Percentiles rank a stretch among this genome's conserved stretches.
Conservation (phyloP, 208 protist genomes). For the Borovskyia barvae region DNA sequence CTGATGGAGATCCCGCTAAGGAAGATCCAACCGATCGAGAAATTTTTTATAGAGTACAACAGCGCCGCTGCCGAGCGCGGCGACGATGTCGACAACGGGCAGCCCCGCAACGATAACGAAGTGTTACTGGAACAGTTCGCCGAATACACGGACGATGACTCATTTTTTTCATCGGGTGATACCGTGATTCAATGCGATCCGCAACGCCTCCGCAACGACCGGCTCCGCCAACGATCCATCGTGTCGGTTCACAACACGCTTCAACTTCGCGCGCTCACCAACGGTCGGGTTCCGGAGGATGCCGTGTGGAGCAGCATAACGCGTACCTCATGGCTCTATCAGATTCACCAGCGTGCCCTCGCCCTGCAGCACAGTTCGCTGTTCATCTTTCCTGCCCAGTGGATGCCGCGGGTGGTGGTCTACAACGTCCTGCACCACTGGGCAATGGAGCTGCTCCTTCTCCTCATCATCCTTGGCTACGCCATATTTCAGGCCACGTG, state of each 20-base stretch:
- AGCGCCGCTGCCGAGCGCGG: constrained; percentile 24
- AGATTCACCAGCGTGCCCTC: constrained; percentile 77
- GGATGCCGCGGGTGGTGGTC: constrained; percentile 81
- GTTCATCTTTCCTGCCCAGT: constrained; percentile 81
- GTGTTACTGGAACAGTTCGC: constrained; percentile 82
- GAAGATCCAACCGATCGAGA: constrained; percentile 58
- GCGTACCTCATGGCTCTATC: constrained; percentile 63
- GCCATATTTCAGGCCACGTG: constrained; percentile 85
- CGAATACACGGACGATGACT: constrained; percentile 92
- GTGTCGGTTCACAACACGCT: constrained; percentile 70
- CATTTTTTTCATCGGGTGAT: constrained; percentile 77
- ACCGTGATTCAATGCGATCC: constrained; percentile 66
- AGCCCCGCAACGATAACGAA: constrained; percentile 72
- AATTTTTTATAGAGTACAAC: constrained; percentile 79
- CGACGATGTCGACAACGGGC: constrained; percentile 28
- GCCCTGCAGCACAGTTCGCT: constrained; percentile 81
- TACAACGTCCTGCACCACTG: constrained; percentile 92
- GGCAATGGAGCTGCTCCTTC: constrained; percentile 73
- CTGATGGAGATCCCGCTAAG: constrained; percentile 61
- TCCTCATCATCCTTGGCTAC: constrained; percentile 79
- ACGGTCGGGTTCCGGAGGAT: constrained; percentile 60
- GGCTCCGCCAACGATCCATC: constrained; percentile 40
- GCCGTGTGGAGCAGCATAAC: constrained; percentile 38
- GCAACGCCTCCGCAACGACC: constrained; percentile 47
- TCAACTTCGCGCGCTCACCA: constrained; percentile 46